These are phyloP conservation scores for Trypanosoma cruzi DNA, from an alignment of 208 protist genomes.

Conservation along the genomic window DNA sequence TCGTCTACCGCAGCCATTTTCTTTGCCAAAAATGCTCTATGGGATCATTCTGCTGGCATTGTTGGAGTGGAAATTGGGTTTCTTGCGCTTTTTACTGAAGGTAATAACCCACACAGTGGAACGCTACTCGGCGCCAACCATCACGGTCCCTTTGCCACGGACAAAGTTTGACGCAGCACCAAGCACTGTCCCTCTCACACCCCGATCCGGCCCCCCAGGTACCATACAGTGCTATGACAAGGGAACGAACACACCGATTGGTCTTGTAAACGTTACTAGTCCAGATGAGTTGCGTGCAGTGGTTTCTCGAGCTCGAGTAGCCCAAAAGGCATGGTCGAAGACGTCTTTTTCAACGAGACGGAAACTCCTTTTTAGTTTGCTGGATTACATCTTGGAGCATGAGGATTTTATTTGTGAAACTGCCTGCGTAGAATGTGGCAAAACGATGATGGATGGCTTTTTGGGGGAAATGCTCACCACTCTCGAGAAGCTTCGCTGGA, in stretches of 20 bases:
- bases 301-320: slow-evolving; percentile 68
- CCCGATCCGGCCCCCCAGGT: slow-evolving; percentile 61
- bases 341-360: slow-evolving; percentile 88
- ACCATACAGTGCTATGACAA: slow-evolving; percentile 92
- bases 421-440: slow-evolving; percentile 89
- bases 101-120: slow-evolving; percentile 57
- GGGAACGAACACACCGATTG: slow-evolving; percentile 82
- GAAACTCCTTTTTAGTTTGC: slow-evolving; percentile 78
- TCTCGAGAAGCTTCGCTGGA: slow-evolving; percentile 93
- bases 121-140: slow-evolving; percentile 80
- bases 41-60: slow-evolving; percentile 9
- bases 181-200: slow-evolving; percentile 56
- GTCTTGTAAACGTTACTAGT: slow-evolving; percentile 65
- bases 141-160: slow-evolving; percentile 64
- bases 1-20: slow-evolving; percentile 6
- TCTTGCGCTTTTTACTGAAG: slow-evolving; percentile 49
- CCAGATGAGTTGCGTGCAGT: slow-evolving; percentile 69
- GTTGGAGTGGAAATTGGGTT: slow-evolving; percentile 60
- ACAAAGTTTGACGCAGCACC: slow-evolving; percentile 59
- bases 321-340: slow-evolving; percentile 83
- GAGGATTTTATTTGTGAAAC: slow-evolving; percentile 87
- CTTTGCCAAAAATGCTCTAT: slow-evolving; percentile 13
- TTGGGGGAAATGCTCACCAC: slow-evolving; percentile 92
- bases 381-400: slow-evolving; percentile 88
- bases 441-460: slow-evolving; percentile 92